phyloP scores from a whole-genome alignment of 805 yeast species.

The Starmerella ratchasimensis region DNA sequence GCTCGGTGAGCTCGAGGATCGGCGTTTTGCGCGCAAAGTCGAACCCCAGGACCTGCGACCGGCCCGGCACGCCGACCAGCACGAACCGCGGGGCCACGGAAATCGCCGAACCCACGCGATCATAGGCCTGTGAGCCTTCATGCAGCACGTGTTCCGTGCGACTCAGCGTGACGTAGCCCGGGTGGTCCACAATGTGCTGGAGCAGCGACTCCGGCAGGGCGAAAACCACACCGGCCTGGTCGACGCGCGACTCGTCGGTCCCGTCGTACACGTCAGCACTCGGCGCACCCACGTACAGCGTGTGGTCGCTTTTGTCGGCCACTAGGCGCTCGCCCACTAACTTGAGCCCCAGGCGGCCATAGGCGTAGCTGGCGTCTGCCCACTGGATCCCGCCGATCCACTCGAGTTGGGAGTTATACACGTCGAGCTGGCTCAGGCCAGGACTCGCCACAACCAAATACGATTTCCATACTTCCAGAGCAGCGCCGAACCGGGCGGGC shows the following conservation, averaged over 20 bases:
- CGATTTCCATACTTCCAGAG: constrained; percentile 26
- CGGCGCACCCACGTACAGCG: constrained; percentile 36
- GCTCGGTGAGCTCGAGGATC: constrained; percentile 10
- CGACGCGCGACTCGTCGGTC: constrained; percentile 22
- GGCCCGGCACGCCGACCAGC: constrained; percentile 31
- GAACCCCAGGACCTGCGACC: constrained; percentile 30
- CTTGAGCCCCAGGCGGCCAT: constrained; percentile 34
- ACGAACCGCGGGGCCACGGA: constrained; percentile 22
- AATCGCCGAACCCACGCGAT: constrained; percentile 32
- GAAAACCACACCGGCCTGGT: constrained; percentile 30
- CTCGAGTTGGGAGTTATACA: constrained; percentile 25
- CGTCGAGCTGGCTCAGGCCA: constrained; percentile 34
- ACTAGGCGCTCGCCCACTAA: constrained; percentile 30
- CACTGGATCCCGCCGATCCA: constrained; percentile 23
- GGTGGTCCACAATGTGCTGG: constrained; percentile 6
- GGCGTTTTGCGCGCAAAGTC: constrained; percentile 18
- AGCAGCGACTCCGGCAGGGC: constrained; percentile 26
- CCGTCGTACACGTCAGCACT: constrained; percentile 26
- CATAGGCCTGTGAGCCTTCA: constrained; percentile 23
- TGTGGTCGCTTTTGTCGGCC: constrained; percentile 26
- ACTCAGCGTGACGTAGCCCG: not conserved
- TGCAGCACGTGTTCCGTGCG: constrained; percentile 1
- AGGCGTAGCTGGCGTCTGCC: constrained; percentile 21
- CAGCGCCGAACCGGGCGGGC: constrained; percentile 32
- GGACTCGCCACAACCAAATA: constrained; percentile 39